These are phyloP conservation scores for Sporothrix schenckii DNA, from an alignment of 2,329 filamentous ascomycete species.

Conservation along the genomic window DNA sequence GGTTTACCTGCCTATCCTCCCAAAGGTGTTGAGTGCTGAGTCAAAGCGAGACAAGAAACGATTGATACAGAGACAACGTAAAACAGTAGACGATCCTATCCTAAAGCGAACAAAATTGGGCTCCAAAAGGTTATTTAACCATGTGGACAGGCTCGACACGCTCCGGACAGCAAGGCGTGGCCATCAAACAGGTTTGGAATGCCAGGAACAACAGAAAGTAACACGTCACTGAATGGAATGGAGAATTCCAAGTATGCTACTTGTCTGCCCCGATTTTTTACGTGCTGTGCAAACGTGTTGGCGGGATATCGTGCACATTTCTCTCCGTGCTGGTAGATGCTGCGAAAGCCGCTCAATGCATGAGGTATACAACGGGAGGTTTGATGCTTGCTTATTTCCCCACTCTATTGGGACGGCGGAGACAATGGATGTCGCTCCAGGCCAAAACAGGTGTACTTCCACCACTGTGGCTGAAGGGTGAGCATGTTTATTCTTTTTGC, in stretches of 20 bases:
- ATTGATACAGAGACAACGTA: neutral
- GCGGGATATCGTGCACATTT: too few species aligned
- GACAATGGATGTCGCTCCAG: neutral
- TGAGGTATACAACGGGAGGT: neutral
- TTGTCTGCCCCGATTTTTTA: neutral
- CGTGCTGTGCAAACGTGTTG: too few species aligned
- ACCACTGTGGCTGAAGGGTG: neutral
- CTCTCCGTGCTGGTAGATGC: neutral
- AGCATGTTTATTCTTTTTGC: slow-evolving; percentile 4
- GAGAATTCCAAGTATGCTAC: neutral
- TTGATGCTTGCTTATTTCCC: neutral
- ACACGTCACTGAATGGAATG: neutral
- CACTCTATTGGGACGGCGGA: neutral
- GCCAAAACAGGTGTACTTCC: slow-evolving; percentile 3
- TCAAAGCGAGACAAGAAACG: slow-evolving; percentile 8
- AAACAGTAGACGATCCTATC: neutral
- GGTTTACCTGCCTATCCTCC: neutral
- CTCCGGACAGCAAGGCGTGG: neutral
- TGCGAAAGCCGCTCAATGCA: neutral
- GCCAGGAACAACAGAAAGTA: neutral
- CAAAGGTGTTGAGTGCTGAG: neutral
- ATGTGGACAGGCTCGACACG: neutral
- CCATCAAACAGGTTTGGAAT: slow-evolving; percentile 1
- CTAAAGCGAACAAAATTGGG: neutral
- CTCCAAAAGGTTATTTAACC: neutral